phyloP scores from a whole-genome alignment of 768 basidiomycete species.

The Boletales sp. region DNA sequence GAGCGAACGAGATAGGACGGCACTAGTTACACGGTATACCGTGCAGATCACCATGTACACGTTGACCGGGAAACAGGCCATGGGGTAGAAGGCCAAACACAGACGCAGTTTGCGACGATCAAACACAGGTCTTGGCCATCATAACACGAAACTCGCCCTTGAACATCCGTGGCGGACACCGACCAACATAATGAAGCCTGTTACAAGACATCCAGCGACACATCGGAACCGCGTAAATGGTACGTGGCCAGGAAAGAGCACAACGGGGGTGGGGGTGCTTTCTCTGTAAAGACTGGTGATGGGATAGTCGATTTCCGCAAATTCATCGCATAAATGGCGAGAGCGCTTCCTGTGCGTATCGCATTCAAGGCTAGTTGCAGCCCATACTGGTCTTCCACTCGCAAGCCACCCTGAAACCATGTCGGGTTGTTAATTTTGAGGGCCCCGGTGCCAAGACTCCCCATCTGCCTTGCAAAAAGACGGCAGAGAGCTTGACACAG shows the following conservation, averaged over 20 bases:
- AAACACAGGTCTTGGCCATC: slow-evolving; percentile 33
- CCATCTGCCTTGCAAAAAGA: slow-evolving; percentile 11
- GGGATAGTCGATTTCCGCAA: slow-evolving; percentile 11
- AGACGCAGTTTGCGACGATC: slow-evolving; percentile 11
- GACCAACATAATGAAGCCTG: slow-evolving; percentile 10
- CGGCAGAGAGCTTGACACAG: slow-evolving; percentile 28
- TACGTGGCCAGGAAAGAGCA: slow-evolving; percentile 25
- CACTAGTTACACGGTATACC: slow-evolving; percentile 1
- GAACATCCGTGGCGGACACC: background rate
- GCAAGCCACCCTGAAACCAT: slow-evolving; percentile 46
- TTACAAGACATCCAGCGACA: slow-evolving; percentile 17
- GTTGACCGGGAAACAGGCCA: slow-evolving; percentile 17
- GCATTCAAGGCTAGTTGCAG: slow-evolving; percentile 21
- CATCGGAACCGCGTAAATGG: slow-evolving; percentile 37
- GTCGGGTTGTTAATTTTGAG: slow-evolving; percentile 53
- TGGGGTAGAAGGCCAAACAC: slow-evolving; percentile 22
- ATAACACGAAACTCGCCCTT: background rate
- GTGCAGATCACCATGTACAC: slow-evolving; percentile 3
- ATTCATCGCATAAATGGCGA: slow-evolving; percentile 6
- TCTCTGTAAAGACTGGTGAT: slow-evolving; percentile 18
- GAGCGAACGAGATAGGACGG: slow-evolving; percentile 10
- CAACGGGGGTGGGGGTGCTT: slow-evolving; percentile 19
- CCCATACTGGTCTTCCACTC: slow-evolving; percentile 20
- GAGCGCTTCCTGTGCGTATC: slow-evolving; percentile 36
- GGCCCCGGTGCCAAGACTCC: slow-evolving; percentile 34